Evolutionary conservation across 345 rosid genomes (phyloP).

Genomic region (Eucalyptus tenuipes): DNA sequence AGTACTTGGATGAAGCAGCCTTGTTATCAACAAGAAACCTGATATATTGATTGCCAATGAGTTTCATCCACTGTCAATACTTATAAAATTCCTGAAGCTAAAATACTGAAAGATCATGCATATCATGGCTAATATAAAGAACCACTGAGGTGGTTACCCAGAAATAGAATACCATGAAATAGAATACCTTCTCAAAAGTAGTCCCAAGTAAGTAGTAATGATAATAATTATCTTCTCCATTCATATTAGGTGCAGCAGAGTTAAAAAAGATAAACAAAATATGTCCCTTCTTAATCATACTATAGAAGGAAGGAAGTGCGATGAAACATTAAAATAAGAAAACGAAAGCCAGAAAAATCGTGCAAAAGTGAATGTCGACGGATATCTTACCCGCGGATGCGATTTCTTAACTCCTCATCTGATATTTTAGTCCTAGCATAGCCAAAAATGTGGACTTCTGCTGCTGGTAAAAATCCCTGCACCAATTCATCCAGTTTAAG

Average conservation of each 20-base stretch:
- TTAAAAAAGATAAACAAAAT: not conserved
- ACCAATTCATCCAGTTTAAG: not conserved
- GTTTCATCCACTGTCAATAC: not conserved
- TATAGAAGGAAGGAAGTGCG: not conserved
- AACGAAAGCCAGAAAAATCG: not conserved
- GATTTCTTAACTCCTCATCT: slow-evolving; percentile 55
- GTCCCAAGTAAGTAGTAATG: not conserved
- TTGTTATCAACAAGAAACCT: slow-evolving; percentile 61
- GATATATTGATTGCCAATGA: not conserved
- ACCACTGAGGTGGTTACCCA: not conserved
- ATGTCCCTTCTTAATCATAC: no score
- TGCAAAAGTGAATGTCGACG: not conserved
- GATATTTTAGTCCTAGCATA: slow-evolving; percentile 90
- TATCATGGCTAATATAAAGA: not conserved
- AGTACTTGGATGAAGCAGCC: slow-evolving; percentile 22
- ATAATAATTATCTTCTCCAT: not conserved
- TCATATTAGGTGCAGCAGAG: not conserved
- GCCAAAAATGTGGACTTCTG: slow-evolving; percentile 89
- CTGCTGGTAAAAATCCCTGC: slow-evolving; percentile 71
- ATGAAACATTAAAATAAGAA: not conserved
- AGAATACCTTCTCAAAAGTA: not conserved
- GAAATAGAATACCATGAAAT: not conserved
- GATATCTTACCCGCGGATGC: slow-evolving; percentile 55
- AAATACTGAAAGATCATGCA: not conserved
- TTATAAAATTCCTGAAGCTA: not conserved